Base-by-base conservation (phyloP, 2,329 filamentous ascomycete species). In the Nannizziopsis barbatae region DNA sequence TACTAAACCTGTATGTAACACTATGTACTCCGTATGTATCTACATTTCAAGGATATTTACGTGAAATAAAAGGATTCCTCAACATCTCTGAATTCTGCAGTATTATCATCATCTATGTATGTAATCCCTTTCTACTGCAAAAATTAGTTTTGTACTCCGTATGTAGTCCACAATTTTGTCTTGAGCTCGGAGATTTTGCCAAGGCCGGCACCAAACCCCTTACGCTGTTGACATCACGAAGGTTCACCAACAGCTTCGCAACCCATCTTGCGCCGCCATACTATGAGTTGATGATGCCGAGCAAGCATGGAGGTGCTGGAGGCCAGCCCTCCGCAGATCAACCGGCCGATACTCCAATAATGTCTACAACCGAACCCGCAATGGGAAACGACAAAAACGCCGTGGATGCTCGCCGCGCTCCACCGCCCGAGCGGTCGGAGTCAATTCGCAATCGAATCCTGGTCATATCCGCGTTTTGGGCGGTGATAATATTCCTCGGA, bases 391-490 rank as follows among this genome's bases (percentile, higher is more conserved):
- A 2, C 47, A 44, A 48, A 43, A 20, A 12, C 9, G n/a, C 37
- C 9, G 12, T 37, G 35, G 40, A n/a, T 39, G 37, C 50, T 14
- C 31, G 36, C 20, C 49, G 47, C 20, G 36, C 70, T 43, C 84
- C 86, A n/a, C 86, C 89, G 33, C 82, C 86, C 27, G 89, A 96
- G 70, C 83, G 79, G 54, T 69, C 76, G 15, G 75, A 82, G 56
- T 80, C 83, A 54, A 72, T 83, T 45, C 78, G 77, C 61, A 78
- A 83, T 50, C 82, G 92, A 47, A 78, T 79, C 42, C 73, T 74
- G 53, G 83, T 96, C 44, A 81, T 98, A 53, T 65, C 85, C 53
- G 90, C 90, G 7, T 96, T 95, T 66, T 98, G 92, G 92, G 71
- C 80, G 4, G 80, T 96, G 33, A 86, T 94, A 5, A 63, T 94